These are phyloP conservation scores for Penicillium sp. DNA, from an alignment of 2,329 filamentous ascomycete genomes.

Conservation along the genomic window DNA sequence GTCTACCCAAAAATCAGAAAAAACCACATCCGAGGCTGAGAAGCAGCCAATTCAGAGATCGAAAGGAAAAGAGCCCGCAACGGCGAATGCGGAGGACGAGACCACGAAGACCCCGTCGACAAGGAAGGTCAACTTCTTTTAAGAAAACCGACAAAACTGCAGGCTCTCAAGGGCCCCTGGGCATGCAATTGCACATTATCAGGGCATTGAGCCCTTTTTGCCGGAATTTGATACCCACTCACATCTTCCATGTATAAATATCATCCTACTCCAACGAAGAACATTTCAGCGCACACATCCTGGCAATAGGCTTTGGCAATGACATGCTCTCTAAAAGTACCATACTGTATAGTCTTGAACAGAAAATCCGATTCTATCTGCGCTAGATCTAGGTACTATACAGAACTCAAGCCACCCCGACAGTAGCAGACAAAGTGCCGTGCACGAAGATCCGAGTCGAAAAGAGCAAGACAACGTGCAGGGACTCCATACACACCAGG, in stretches of 20 bases:
- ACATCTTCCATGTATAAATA: not conserved
- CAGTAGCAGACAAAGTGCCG: slow-evolving; percentile 1
- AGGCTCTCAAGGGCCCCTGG: not conserved
- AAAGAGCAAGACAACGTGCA: slow-evolving; percentile 1
- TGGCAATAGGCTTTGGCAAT: not conserved
- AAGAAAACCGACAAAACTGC: not conserved
- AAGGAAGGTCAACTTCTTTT: slow-evolving; percentile 34
- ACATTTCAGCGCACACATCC: not conserved
- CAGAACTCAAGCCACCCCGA: slow-evolving; percentile 8
- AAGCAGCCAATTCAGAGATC: slow-evolving; percentile 6
- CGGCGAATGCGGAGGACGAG: slow-evolving; percentile 10
- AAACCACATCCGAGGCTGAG: slow-evolving; percentile 5
- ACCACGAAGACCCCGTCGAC: slow-evolving; percentile 15
- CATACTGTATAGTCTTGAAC: not conserved
- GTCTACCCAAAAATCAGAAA: slow-evolving; percentile 9
- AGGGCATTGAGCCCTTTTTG: not conserved
- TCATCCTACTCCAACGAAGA: not conserved
- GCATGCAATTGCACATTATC: not conserved
- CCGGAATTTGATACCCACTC: not conserved
- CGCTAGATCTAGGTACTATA: slow-evolving; percentile 17
- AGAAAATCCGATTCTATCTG: slow-evolving; percentile 13
- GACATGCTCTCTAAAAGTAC: not conserved
- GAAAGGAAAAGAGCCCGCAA: slow-evolving; percentile 15
- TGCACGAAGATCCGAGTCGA: slow-evolving; percentile 1
- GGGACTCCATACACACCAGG: not conserved